These are phyloP conservation scores for Acanthamoeba sp. DNA, from an alignment of 208 protist species.

Conservation along the genomic window DNA sequence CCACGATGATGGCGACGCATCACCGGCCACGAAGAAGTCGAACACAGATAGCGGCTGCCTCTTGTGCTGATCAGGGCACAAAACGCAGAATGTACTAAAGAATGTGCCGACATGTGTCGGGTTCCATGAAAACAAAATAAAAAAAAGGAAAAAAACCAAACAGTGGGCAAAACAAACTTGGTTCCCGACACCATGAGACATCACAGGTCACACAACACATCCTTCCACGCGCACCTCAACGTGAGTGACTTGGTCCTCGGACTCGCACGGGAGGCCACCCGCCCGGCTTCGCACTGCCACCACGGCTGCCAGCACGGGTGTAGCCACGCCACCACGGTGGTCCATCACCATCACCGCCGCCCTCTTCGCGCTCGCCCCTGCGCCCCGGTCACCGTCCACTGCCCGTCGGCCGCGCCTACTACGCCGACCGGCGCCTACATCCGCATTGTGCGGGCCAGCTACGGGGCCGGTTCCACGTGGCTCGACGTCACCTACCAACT, in stretches of 20 bases:
- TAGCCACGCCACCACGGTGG: not conserved
- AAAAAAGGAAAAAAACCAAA: not conserved
- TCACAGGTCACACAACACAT: not conserved
- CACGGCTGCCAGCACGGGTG: not conserved
- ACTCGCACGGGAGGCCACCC: not conserved
- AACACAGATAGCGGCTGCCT: not conserved
- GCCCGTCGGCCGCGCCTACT: not conserved
- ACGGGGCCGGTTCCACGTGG: not conserved
- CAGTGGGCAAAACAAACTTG: not conserved
- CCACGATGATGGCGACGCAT: not conserved
- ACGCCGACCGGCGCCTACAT: not conserved
- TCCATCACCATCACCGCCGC: not conserved
- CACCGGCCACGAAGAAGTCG: not conserved
- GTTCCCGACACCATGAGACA: not conserved
- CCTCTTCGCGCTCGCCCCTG: not conserved
- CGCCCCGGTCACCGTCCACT: not conserved
- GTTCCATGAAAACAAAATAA: no score
- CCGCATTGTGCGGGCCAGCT: constrained; percentile 31
- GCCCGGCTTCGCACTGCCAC: not conserved
- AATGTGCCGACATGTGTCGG: no score
- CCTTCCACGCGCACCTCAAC: not conserved
- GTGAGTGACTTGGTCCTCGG: not conserved
- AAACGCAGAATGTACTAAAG: no score
- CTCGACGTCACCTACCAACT: constrained; percentile 13
- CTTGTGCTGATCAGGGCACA: not conserved